Base-by-base conservation (phyloP, 305 asterid genomes). In the Fraxinus velutina region DNA sequence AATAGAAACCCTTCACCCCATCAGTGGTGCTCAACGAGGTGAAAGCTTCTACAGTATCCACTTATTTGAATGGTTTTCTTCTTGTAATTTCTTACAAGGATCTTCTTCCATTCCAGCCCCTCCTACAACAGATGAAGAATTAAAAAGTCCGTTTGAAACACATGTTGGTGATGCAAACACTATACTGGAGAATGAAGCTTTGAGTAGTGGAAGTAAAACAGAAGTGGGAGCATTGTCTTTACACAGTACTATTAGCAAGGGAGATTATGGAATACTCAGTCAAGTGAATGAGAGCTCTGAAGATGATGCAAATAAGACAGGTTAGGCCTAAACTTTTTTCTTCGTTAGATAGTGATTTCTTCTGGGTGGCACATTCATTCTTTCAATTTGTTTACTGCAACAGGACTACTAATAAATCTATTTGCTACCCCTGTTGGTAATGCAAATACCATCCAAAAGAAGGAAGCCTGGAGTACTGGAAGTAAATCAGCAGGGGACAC, bases 141-240 rank as follows among this genome's bases (percentile, higher is more conserved):
- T 85, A 52, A 74, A 44, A 71, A 83, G 75, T 82, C 74, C 84
- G 17, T 85, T 78, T 44, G 84, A 73, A 73, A 42, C 82, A 60
- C 47, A 86, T 75, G 83, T 27, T 36, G 73, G 78, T 30, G 55
- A 29, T 75, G 57, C 75, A 76, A 82, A 82, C 37, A 78, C 74
- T 39, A 66, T 84, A 50, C 34, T 6, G n/a, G 80, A 15, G 37
- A 73, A 27, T 73, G 79, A 83, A 50, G 76, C 76, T 85, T 60
- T 82, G 79, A 57, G 75, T 82, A 72, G 34, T 47, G 86, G 77
- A 87, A 72, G 86, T 80, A 83, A 87, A 79, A 30, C 15, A 62
- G 79, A 52, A 50, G 79, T 78, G 33, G 74, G 72, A 39, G 68
- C 82, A 55, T 71, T 75, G 75, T 42, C 79, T 24, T 13, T 29